Evolutionary conservation across 1,139 yeast species (phyloP).

Genomic region (Scheffersomyces insectosa): DNA sequence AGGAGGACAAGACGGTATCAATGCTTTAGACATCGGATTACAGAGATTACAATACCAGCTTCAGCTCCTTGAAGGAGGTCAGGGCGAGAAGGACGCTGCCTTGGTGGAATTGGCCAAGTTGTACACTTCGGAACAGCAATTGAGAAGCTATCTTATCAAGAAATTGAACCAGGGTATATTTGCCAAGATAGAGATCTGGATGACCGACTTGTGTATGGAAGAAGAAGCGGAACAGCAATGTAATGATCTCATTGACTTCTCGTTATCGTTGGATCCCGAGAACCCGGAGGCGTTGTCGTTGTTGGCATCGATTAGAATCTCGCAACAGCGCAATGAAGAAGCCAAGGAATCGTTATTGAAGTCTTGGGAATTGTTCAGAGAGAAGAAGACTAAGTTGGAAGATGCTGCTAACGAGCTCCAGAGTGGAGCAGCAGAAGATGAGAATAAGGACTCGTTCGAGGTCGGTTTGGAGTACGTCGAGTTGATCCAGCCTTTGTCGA

Average conservation of each 20-base stretch:
- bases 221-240: constrained; percentile 83
- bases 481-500: constrained; percentile 65
- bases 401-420: constrained; percentile 32
- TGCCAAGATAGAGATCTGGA: constrained; percentile 93
- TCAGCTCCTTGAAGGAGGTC: constrained; percentile 23
- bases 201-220: constrained; percentile 98
- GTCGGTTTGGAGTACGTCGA: constrained; percentile 58
- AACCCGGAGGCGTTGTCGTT: constrained; percentile 83
- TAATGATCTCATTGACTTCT: constrained; percentile 66
- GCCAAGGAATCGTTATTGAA: constrained; percentile 69
- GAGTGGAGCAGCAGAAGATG: constrained; percentile 19
- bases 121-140: constrained; percentile 27
- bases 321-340: constrained; percentile 76
- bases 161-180: constrained; percentile 75
- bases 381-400: constrained; percentile 52
- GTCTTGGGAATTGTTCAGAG: constrained; percentile 71
- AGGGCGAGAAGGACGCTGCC: constrained; percentile 24
- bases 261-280: constrained; percentile 57
- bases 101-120: constrained; percentile 25
- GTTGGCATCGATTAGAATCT: constrained; percentile 84
- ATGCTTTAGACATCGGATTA: constrained; percentile 66
- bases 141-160: constrained; percentile 43
- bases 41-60: constrained; percentile 48
- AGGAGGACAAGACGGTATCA: constrained; percentile 79
- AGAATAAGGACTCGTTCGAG: constrained; percentile 34